phyloP scores from a whole-genome alignment of 23 red algal species.

The Pyropia yezoensis region DNA sequence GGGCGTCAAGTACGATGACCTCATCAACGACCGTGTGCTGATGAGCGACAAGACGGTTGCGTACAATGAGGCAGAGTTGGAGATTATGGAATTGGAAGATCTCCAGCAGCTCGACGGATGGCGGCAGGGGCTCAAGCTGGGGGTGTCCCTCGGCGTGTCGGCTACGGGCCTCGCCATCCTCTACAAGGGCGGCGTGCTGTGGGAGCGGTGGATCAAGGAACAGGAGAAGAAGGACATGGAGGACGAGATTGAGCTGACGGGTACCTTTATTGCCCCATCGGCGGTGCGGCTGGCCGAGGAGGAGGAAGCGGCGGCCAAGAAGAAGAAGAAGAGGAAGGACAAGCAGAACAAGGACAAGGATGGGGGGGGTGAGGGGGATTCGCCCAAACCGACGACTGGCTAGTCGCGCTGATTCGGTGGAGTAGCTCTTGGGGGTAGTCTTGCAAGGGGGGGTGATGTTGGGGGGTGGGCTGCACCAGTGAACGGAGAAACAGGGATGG shows the following conservation, averaged over 20 bases:
- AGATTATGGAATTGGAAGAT: conserved; percentile 72
- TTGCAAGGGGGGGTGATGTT: too few species aligned
- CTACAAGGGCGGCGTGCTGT: conserved; percentile 49
- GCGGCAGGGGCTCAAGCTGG: conserved; percentile 23
- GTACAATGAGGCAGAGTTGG: conserved; percentile 50
- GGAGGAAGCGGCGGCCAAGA: conserved; percentile 26
- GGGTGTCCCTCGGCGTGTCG: conserved; percentile 20
- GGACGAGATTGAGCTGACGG: conserved; percentile 71
- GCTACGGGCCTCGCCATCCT: conserved; percentile 42
- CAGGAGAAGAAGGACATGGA: conserved; percentile 72
- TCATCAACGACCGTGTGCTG: conserved; percentile 23
- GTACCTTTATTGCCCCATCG: conserved; percentile 63
- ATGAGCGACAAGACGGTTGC: conserved; percentile 27
- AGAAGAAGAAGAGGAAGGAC: conserved; percentile 14
- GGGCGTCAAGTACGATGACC: conserved; percentile 52
- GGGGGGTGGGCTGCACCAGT: too few species aligned
- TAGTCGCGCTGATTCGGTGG: too few species aligned
- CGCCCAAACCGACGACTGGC: too few species aligned
- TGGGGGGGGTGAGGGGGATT: conserved; percentile 1
- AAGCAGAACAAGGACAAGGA: conserved; percentile 17
- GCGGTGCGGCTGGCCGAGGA: conserved; percentile 58
- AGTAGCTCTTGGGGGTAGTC: too few species aligned
- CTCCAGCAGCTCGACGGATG: conserved; percentile 24
- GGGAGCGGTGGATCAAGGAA: conserved; percentile 73
- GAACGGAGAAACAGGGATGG: too few species aligned